phyloP scores from a whole-genome alignment of 2,329 filamentous ascomycete genomes.

The Hypoxylon sp. region DNA sequence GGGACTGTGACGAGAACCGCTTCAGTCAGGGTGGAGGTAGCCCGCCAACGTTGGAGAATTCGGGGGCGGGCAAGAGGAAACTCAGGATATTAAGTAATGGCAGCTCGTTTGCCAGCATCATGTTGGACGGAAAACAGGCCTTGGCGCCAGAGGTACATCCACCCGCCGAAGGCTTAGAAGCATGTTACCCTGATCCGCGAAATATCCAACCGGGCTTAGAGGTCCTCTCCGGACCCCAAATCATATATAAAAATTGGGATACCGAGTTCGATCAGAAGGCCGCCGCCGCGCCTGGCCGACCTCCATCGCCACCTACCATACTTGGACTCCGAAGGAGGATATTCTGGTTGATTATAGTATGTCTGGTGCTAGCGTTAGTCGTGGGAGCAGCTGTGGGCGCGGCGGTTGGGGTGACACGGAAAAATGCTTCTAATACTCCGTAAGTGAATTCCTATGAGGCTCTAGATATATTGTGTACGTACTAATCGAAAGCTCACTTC shows the following conservation, averaged over 20 bases:
- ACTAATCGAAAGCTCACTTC: background rate
- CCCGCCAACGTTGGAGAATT: slow-evolving; percentile 10
- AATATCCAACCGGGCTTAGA: slow-evolving; percentile 44
- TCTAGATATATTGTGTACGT: background rate
- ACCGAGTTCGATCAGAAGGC: slow-evolving; percentile 14
- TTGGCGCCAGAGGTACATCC: slow-evolving; percentile 43
- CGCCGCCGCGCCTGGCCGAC: background rate
- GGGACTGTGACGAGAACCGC: slow-evolving; percentile 31
- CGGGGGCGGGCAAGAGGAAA: slow-evolving; percentile 21
- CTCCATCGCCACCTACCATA: slow-evolving; percentile 19
- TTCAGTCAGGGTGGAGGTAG: slow-evolving; percentile 1
- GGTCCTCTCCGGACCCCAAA: slow-evolving; percentile 42
- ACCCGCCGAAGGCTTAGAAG: slow-evolving; percentile 48
- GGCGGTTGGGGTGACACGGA: slow-evolving; percentile 45
- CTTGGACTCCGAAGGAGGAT: slow-evolving; percentile 38
- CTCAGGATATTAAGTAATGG: slow-evolving; percentile 25
- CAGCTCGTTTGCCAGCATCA: slow-evolving; percentile 8
- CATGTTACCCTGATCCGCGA: slow-evolving; percentile 31
- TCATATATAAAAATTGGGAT: slow-evolving; percentile 38
- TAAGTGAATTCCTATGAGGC: slow-evolving; percentile 29
- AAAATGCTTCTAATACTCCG: slow-evolving; percentile 27
- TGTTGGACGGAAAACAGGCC: slow-evolving; percentile 8
- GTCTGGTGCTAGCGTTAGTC: slow-evolving; percentile 40
- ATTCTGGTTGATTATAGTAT: slow-evolving; percentile 40
- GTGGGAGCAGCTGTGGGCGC: slow-evolving; percentile 44